Conservation (phyloP, 164 flowering plant species). For the Vitis rotundifolia region DNA sequence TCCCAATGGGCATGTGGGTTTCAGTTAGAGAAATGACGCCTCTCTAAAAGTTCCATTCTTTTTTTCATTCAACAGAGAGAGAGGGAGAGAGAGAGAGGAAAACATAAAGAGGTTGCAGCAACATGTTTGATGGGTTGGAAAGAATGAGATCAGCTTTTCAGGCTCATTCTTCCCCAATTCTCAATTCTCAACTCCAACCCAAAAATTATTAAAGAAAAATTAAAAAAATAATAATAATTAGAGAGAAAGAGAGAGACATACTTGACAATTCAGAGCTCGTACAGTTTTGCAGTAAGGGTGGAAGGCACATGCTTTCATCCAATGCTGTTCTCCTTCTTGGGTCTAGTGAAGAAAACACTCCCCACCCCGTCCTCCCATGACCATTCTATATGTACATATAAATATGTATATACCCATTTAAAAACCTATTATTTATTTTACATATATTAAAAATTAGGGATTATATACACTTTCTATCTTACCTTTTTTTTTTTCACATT, state of each 20-base stretch:
- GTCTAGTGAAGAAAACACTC: slow-evolving; percentile 24
- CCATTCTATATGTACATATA: too few species aligned
- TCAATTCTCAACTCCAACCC: too few species aligned
- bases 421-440: too few species aligned
- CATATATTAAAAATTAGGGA: too few species aligned
- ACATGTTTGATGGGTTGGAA: slow-evolving; percentile 36
- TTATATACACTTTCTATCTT: too few species aligned
- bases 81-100: slow-evolving; percentile 12
- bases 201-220: too few species aligned
- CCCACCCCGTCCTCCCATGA: too few species aligned
- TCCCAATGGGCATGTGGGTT: neutral
- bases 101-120: neutral
- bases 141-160: slow-evolving; percentile 29
- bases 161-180: neutral
- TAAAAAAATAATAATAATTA: neutral
- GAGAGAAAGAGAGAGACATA: slow-evolving; percentile 6
- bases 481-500: too few species aligned
- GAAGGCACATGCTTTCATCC: slow-evolving; percentile 43
- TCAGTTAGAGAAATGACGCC: slow-evolving; percentile 14
- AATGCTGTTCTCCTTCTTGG: slow-evolving; percentile 12
- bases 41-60: neutral
- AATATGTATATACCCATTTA: too few species aligned
- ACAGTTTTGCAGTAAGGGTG: slow-evolving; percentile 44
- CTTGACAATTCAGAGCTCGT: slow-evolving; percentile 17
- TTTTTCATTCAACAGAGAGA: neutral